A percentile compares a stretch with the other conserved stretches of the same genome.
Conservation (phyloP, 441 rosid species). For the Cnidoscolus chayamansa region DNA sequence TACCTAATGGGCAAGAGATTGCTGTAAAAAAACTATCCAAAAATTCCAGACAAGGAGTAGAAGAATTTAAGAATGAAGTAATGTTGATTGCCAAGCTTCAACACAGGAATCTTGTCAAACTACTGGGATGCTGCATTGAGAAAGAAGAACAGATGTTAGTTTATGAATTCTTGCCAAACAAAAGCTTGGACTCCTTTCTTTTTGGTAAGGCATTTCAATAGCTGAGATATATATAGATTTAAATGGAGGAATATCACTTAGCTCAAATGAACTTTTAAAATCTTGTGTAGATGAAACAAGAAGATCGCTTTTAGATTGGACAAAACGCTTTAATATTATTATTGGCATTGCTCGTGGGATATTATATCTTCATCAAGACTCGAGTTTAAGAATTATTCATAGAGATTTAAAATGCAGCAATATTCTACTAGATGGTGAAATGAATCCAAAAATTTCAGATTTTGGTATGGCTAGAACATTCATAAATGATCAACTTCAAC, state of each 20-base stretch:
- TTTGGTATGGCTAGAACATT: conserved; percentile 21
- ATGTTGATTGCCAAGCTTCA: conserved; percentile 49
- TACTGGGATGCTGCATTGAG: too few species aligned
- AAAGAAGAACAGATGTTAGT: too few species aligned
- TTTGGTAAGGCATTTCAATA: conserved; percentile 34
- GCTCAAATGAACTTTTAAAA: background rate
- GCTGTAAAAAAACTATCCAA: conserved; percentile 55
- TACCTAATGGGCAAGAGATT: conserved; percentile 42
- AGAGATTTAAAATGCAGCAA: conserved; percentile 36
- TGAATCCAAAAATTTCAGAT: conserved; percentile 23
- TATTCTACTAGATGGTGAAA: conserved; percentile 14
- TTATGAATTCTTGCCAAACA: conserved; percentile 30
- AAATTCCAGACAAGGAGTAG: conserved; percentile 48
- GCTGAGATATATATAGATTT: too few species aligned
- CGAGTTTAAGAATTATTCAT: conserved; percentile 50
- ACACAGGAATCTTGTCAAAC: too few species aligned
- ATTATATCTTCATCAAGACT: conserved; percentile 60
- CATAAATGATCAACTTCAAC: conserved; percentile 9
- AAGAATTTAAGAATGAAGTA: conserved; percentile 24
- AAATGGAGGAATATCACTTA: background rate
- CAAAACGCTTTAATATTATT: conserved; percentile 38
- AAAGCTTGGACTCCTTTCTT: conserved; percentile 51
- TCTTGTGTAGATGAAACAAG: conserved; percentile 27
- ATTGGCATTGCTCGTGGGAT: conserved; percentile 56
- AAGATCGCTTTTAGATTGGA: conserved; percentile 37